phyloP scores from a whole-genome alignment of 371 early-diverging fungal species.

The Saksenaea oblongispora region DNA sequence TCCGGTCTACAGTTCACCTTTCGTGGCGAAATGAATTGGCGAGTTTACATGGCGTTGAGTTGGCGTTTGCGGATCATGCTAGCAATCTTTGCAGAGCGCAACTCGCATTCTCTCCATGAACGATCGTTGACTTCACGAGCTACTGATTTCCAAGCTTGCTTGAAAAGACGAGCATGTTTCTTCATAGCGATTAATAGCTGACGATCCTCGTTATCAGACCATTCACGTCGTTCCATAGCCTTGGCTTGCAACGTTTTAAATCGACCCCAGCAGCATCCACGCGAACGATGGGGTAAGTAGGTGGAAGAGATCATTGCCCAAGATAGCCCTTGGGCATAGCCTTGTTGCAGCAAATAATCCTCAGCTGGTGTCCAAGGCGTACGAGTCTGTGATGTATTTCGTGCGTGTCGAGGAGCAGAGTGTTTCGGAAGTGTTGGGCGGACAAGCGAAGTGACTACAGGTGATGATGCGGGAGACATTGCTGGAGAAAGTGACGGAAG shows the following conservation, averaged over 20 bases:
- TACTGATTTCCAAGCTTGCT: conserved; percentile 47
- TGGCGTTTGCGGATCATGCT: conserved; percentile 19
- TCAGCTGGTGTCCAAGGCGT: conserved; percentile 43
- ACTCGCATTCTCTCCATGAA: conserved; percentile 41
- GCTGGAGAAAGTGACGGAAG: conserved; percentile 15
- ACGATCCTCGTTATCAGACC: conserved; percentile 33
- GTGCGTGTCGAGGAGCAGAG: conserved; percentile 10
- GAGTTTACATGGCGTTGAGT: conserved; percentile 18
- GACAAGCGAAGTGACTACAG: conserved; percentile 14
- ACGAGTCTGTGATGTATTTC: conserved; percentile 30
- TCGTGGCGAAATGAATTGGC: background rate
- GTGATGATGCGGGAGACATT: conserved; percentile 18
- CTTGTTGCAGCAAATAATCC: conserved; percentile 37
- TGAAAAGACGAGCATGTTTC: conserved; percentile 38
- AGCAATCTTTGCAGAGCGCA: conserved; percentile 30
- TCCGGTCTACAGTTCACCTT: conserved; percentile 4
- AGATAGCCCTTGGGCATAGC: conserved; percentile 43
- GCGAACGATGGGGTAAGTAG: conserved; percentile 44
- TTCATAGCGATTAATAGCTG: conserved; percentile 28
- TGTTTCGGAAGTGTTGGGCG: background rate
- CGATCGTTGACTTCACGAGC: conserved; percentile 32
- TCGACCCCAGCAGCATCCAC: conserved; percentile 49
- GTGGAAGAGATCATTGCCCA: conserved; percentile 49
- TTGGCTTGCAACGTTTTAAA: conserved; percentile 44
- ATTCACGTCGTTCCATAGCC: conserved; percentile 25